Percentiles rank a stretch among this genome's conserved stretches.
Evolutionary conservation across 805 yeast genomes (phyloP).

Genomic region (Isabelozyma pseudorhagii): DNA sequence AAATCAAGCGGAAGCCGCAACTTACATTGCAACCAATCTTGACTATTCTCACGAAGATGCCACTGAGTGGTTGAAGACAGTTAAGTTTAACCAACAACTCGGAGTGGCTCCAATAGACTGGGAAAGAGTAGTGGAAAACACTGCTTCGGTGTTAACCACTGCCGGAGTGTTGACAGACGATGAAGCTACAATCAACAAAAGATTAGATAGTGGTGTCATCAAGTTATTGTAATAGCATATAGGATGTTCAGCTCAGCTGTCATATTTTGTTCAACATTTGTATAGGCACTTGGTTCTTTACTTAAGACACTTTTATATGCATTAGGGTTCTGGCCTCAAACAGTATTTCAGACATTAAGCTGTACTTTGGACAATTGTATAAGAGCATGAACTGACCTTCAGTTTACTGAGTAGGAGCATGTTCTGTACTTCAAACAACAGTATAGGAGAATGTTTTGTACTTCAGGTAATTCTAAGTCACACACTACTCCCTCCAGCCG

Average conservation of each 20-base stretch:
- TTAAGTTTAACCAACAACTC: conserved; percentile 50
- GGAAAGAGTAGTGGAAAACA: conserved; percentile 49
- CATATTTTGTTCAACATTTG: too few relatives aligned
- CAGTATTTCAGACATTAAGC: too few relatives aligned
- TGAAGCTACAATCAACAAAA: conserved; percentile 18
- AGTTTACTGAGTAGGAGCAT: too few relatives aligned
- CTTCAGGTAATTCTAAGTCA: too few relatives aligned
- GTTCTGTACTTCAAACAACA: too few relatives aligned
- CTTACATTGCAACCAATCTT: conserved; percentile 60
- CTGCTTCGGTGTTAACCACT: conserved; percentile 52
- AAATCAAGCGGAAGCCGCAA: conserved; percentile 62
- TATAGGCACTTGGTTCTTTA: too few relatives aligned
- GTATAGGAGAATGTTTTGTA: too few relatives aligned
- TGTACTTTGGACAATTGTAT: too few relatives aligned
- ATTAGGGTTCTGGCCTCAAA: too few relatives aligned
- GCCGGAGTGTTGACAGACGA: conserved; percentile 57
- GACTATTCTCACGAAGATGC: conserved; percentile 82
- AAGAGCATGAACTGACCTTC: too few relatives aligned
- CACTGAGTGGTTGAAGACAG: conserved; percentile 76
- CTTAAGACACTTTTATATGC: too few relatives aligned
- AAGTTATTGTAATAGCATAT: conserved; percentile 2
- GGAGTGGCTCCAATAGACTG: conserved; percentile 44
- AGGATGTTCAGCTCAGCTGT: not conserved
- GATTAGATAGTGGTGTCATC: conserved; percentile 23
- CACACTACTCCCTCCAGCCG: too few relatives aligned